Evolutionary conservation across 352 stramenopile genomes (phyloP).

Genomic region (Aphanomyces cochlioides): DNA sequence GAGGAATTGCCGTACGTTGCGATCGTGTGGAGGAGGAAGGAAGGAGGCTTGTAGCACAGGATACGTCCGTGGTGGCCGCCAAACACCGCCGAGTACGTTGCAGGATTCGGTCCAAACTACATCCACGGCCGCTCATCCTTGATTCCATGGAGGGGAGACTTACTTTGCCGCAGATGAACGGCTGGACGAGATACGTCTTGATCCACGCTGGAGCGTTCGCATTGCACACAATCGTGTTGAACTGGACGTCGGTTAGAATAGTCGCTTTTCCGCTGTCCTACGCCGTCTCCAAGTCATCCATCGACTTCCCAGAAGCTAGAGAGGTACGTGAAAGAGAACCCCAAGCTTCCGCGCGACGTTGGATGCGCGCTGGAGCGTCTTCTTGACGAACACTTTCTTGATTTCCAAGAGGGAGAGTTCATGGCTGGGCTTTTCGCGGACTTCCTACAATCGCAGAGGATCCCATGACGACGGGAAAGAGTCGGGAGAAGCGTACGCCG

Average conservation of each 20-base stretch:
- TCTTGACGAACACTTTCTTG: slow-evolving; percentile 29
- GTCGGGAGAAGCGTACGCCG: background rate
- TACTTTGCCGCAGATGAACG: slow-evolving; percentile 23
- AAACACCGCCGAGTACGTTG: slow-evolving; percentile 8
- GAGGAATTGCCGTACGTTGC: background rate
- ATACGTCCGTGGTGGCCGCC: background rate
- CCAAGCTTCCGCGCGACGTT: slow-evolving; percentile 24
- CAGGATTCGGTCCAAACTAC: slow-evolving; percentile 26
- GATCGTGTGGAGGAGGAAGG: slow-evolving; percentile 20
- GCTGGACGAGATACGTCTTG: slow-evolving; percentile 12
- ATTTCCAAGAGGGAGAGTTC: slow-evolving; percentile 1
- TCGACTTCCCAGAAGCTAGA: background rate
- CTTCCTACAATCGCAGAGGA: slow-evolving; percentile 11
- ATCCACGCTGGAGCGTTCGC: slow-evolving; percentile 7
- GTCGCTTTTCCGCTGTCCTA: background rate
- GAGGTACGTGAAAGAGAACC: slow-evolving; percentile 5
- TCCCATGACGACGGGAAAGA: background rate
- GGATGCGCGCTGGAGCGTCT: slow-evolving; percentile 12
- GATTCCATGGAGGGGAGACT: background rate
- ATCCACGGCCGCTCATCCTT: background rate
- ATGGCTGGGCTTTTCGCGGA: slow-evolving; percentile 5
- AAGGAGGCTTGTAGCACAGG: slow-evolving; percentile 18
- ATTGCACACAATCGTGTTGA: slow-evolving; percentile 27
- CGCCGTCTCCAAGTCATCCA: background rate
- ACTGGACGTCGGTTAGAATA: slow-evolving; percentile 18